Evolutionary conservation across 257 asterid species (phyloP).

Genomic region (Penstemon davidsonii): DNA sequence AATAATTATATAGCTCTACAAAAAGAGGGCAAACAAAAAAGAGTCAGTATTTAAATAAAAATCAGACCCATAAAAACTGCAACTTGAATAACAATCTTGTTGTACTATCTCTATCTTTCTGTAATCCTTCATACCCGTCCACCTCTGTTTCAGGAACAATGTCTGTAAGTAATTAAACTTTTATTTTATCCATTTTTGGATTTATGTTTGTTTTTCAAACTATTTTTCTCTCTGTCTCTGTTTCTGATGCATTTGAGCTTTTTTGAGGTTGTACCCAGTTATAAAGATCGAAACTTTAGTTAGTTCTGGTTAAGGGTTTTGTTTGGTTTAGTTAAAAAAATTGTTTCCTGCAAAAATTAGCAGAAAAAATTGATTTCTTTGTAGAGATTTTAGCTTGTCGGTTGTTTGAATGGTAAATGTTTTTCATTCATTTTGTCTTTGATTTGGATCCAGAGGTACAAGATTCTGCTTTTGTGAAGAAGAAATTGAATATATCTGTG

Average conservation of each 20-base stretch:
- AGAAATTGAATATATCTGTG: constrained; percentile 27
- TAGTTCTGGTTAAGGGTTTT: constrained; percentile 30
- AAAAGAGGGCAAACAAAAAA: constrained; percentile 10
- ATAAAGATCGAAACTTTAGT: constrained; percentile 34
- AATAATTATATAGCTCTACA: constrained; percentile 6
- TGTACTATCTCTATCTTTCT: constrained; percentile 16
- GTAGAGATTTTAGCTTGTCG: constrained; percentile 2
- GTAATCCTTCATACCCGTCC: constrained; percentile 2
- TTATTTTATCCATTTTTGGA: constrained; percentile 9
- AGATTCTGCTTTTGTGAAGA: constrained; percentile 27
- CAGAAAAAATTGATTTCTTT: neutral
- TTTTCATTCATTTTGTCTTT: constrained; percentile 10
- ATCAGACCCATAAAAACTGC: constrained; percentile 8
- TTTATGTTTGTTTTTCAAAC: constrained; percentile 3
- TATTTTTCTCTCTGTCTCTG: neutral
- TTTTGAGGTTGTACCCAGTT: constrained; percentile 22
- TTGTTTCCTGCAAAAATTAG: constrained; percentile 22
- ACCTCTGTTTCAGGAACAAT: constrained; percentile 31
- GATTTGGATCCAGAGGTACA: constrained; percentile 29
- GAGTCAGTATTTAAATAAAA: constrained; percentile 1
- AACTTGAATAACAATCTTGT: constrained; percentile 28
- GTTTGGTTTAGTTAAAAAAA: neutral
- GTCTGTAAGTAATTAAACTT: constrained; percentile 50
- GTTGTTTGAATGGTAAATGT: constrained; percentile 11
- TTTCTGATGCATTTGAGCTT: constrained; percentile 15